Conservation (phyloP, 345 rosid species). For the Populus alba region DNA sequence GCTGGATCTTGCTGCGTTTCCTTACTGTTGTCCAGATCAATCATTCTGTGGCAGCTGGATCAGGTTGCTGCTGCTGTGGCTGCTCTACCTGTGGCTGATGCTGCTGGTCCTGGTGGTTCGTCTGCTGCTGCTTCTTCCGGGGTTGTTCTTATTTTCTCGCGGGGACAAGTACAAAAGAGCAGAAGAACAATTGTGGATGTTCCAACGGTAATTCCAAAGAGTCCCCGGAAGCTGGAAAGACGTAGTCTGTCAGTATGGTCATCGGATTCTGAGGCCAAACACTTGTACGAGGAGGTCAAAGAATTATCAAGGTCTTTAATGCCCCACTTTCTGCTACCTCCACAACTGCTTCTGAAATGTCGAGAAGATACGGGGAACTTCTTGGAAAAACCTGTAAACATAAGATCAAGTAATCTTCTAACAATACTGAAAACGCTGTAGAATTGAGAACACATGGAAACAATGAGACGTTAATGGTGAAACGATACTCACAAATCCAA, state of each 20-base stretch:
- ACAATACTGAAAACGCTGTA: no score
- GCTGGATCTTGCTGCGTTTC: background rate
- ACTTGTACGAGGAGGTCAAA: slow-evolving; percentile 6
- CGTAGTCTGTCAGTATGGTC: background rate
- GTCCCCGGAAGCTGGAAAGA: slow-evolving; percentile 14
- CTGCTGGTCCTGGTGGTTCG: background rate
- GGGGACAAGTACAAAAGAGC: background rate
- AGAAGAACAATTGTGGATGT: background rate
- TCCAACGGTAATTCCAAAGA: background rate
- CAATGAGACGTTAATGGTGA: no score
- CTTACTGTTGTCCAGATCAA: background rate
- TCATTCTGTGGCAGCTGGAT: no score
- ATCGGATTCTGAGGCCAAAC: slow-evolving; percentile 2
- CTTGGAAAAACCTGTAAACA: slow-evolving; percentile 18
- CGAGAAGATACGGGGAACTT: slow-evolving; percentile 16
- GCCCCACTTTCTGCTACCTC: slow-evolving; percentile 18
- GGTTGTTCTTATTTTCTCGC: fast-evolving
- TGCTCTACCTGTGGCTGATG: background rate
- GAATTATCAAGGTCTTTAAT: slow-evolving; percentile 6
- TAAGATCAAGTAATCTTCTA: no score
- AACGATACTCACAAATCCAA: slow-evolving; percentile 25
- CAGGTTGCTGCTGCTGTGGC: background rate
- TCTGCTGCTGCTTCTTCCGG: background rate
- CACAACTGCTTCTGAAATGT: slow-evolving; percentile 29
- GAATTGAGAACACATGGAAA: no score